A percentile compares a stretch with the other conserved stretches of the same genome.
Conservation (phyloP, 2,329 filamentous ascomycete species). For the Bipolaris cookei region DNA sequence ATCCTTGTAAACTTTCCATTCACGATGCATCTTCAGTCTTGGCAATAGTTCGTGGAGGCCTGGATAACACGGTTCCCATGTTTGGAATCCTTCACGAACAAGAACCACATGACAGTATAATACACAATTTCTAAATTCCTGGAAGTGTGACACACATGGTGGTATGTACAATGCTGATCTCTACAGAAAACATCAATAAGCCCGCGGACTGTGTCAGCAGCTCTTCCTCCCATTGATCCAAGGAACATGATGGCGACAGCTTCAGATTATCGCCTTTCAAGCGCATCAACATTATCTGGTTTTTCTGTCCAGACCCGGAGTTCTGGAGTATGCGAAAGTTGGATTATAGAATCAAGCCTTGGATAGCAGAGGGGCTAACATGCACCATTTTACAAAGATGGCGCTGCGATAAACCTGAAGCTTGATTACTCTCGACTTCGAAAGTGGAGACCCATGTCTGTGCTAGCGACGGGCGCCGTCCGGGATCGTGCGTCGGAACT, state of each 20-base stretch:
- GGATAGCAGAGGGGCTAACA: not conserved
- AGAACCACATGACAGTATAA: not conserved
- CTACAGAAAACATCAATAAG: not conserved
- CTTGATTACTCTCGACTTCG: slow-evolving; percentile 14
- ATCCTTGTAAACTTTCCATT: not conserved
- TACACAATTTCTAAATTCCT: not conserved
- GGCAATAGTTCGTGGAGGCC: not conserved
- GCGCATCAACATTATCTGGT: not conserved
- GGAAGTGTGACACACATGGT: not conserved
- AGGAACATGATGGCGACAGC: not conserved
- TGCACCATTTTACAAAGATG: not conserved
- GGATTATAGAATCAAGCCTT: not conserved
- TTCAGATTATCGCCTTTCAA: not conserved
- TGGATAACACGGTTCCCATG: not conserved
- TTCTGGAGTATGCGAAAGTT: not conserved
- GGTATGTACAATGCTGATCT: not conserved
- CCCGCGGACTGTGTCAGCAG: not conserved
- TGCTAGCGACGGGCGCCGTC: slow-evolving; percentile 1
- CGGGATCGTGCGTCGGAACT: slow-evolving; percentile 18
- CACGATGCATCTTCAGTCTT: not conserved
- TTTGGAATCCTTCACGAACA: no score
- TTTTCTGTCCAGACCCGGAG: not conserved
- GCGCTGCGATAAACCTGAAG: not conserved
- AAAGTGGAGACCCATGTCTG: slow-evolving; percentile 21
- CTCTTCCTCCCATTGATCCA: not conserved